Evolutionary conservation across 2,329 filamentous ascomycete genomes (phyloP).

Genomic region (Ophiostoma himal-ulmi): DNA sequence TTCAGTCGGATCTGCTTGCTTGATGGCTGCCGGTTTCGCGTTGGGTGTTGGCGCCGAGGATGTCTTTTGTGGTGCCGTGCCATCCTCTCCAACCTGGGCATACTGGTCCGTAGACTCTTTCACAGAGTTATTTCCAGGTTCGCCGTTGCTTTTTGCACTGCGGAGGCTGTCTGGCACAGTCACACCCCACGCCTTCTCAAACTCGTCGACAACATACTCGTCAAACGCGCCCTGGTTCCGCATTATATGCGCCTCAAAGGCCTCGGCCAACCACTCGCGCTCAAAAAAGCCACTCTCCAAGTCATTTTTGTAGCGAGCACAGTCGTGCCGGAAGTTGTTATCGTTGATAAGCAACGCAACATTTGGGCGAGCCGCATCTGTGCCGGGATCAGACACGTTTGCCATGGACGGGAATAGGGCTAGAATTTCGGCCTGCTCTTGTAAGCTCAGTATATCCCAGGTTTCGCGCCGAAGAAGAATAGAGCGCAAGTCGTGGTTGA

Average conservation of each 20-base stretch:
- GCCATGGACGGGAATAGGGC: constrained; percentile 31
- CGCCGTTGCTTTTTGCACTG: neutral
- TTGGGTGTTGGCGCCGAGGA: neutral
- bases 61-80: neutral
- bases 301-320: constrained; percentile 40
- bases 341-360: constrained; percentile 36
- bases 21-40: neutral
- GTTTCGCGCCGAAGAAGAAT: constrained; percentile 36
- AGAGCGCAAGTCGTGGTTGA: constrained; percentile 33
- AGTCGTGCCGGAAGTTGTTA: constrained; percentile 41
- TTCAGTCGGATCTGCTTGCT: neutral
- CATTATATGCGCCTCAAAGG: constrained; percentile 46
- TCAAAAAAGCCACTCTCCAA: constrained; percentile 46
- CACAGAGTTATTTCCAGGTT: neutral
- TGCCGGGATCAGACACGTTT: constrained; percentile 31
- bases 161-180: constrained; percentile 32
- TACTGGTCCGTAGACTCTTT: neutral
- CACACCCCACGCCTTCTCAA: constrained; percentile 45
- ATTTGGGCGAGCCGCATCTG: constrained; percentile 34
- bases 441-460: constrained; percentile 35
- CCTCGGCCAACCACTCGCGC: constrained; percentile 47
- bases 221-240: constrained; percentile 47
- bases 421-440: constrained; percentile 35
- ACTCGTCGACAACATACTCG: constrained; percentile 40
- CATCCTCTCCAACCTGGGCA: neutral